Evolutionary conservation across 371 early-diverging fungal species (phyloP), one percentile per base, ranked within the genome.

Genomic region (Apophysomyces elegans): DNA sequence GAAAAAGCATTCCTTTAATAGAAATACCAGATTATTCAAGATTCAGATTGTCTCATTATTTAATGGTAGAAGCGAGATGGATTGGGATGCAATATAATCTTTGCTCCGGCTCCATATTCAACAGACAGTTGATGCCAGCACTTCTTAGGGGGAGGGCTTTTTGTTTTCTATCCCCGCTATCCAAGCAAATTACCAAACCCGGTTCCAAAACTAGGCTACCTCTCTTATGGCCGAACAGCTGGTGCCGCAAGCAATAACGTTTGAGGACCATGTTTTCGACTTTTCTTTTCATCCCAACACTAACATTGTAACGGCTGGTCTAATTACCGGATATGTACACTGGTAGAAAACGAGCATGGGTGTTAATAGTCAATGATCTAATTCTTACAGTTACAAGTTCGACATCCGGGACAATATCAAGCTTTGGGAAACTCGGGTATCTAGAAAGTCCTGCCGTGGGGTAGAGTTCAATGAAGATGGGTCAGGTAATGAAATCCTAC

Each of bases 391-490:
- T 58, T 84, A 86, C 59, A 47, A 64, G 11, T 72, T 67, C 4
- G 78, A 75, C 18, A 39, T 58, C 4, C 77, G 73, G 7, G 71
- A 81, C 43, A 85, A 81, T 65, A 70, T 78, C 59, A 72, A 78
- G 1, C 66, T 82, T 37, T 90, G 84, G 74, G 72, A 71, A n/a
- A 73, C 79, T 7, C 77, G 81, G 14, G 79, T 78, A 1, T 91
- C 93, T 67, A 89, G 84, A 74, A 90, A 92, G 73, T 91, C 94
- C 1, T 91, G 91, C 66, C 84, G 95, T 14, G 87, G 88, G 4
- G 73, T 94, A 3, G 87, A 84, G 32, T 95, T 93, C 59, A 84
- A 79, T 69, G 71, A 67, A 8, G 90, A 90, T 69, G 95, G 95
- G 9, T 60, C 72, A 37, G 75, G 89, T 86, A 75, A 66, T 60